Base-by-base conservation (phyloP, 2,329 filamentous ascomycete species). In the Amylocarpus encephaloides region DNA sequence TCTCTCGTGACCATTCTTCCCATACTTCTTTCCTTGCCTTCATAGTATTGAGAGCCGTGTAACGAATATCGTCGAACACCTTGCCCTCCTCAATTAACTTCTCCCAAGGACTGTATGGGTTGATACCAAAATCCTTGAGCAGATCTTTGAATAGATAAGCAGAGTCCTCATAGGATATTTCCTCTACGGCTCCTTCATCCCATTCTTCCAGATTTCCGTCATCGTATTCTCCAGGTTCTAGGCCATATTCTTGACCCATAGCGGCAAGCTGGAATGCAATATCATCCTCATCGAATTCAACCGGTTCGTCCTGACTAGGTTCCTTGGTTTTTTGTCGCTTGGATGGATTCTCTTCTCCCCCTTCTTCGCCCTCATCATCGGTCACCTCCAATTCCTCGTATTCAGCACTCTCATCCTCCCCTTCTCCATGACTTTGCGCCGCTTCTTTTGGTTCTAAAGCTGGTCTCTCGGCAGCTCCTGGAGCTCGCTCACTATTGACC, bases 221-320 rank as follows among this genome's bases (percentile, higher is more conserved):
- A 51, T 84, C 86, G 63, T 89, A 89, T 62, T 90, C 86, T 45
- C 82, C 87, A 0, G 82, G 82, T 35, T 89, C 87, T 29, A 91
- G 74, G 1, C 82, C 88, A 59, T 91, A 90, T n/a, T 88, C 84
- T 58, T 86, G 79, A 48, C 86, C 89, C 88, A 96, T 95, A 22
- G 87, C 84, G 47, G 88, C 87, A 11, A 98, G 75, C 64, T 98
- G 93, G 64, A 85, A 91, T 33, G 88, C 91, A 60, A 98, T 94
- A 63, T 98, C 93, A 47, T 91, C 92, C 67, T 97, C 93, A 49
- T 86, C 88, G 62, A 95, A 95, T 62, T 96, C 92, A 6, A 93
- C 70, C 0, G 79, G 75, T 11, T 70, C 61, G 7, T 70, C 69
- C 9, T 58, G 51, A 12, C 56, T 61, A 5, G 71, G 67, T 44